A percentile compares a stretch with the other conserved stretches of the same genome.
These are phyloP conservation scores for Trichoderma atroviride DNA, from an alignment of 2,329 filamentous ascomycete species.

Conservation along the genomic window DNA sequence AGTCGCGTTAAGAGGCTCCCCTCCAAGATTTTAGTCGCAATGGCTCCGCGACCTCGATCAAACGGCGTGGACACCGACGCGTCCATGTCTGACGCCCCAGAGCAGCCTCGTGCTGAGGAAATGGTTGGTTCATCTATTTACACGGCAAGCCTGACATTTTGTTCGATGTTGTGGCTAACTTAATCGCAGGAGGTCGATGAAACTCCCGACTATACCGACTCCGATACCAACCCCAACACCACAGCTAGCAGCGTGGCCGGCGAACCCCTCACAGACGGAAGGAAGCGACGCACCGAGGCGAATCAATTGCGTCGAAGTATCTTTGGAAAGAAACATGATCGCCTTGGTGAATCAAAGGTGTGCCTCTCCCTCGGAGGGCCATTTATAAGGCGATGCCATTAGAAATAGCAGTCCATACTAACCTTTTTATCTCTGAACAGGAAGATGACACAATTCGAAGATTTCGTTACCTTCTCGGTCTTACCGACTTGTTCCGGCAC, in stretches of 20 bases:
- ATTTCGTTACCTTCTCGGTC: slow-evolving; percentile 90
- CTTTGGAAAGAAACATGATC: slow-evolving; percentile 92
- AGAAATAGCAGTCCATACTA: not conserved
- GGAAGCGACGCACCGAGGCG: slow-evolving; percentile 82
- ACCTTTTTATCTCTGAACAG: slow-evolving; percentile 45
- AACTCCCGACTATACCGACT: slow-evolving; percentile 67
- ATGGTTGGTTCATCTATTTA: slow-evolving; percentile 47
- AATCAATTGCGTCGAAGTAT: slow-evolving; percentile 89
- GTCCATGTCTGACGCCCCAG: slow-evolving; percentile 64
- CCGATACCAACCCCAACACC: slow-evolving; percentile 68
- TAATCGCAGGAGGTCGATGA: slow-evolving; percentile 61
- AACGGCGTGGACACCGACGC: slow-evolving; percentile 61
- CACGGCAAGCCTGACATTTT: not conserved
- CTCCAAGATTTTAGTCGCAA: slow-evolving; percentile 40
- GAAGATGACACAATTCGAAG: slow-evolving; percentile 94
- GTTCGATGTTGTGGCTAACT: slow-evolving; percentile 3
- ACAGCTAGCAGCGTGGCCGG: slow-evolving; percentile 84
- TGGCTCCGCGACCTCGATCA: slow-evolving; percentile 59
- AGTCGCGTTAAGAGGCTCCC: slow-evolving; percentile 58
- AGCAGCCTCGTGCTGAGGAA: slow-evolving; percentile 48
- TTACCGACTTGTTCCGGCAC: slow-evolving; percentile 96
- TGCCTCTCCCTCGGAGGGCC: slow-evolving; percentile 5
- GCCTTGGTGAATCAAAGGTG: slow-evolving; percentile 90
- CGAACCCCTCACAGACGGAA: slow-evolving; percentile 72
- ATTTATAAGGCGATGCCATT: not conserved